Conservation (phyloP, 2,329 filamentous ascomycete genomes). For the Tolypocladium ophioglossoides region DNA sequence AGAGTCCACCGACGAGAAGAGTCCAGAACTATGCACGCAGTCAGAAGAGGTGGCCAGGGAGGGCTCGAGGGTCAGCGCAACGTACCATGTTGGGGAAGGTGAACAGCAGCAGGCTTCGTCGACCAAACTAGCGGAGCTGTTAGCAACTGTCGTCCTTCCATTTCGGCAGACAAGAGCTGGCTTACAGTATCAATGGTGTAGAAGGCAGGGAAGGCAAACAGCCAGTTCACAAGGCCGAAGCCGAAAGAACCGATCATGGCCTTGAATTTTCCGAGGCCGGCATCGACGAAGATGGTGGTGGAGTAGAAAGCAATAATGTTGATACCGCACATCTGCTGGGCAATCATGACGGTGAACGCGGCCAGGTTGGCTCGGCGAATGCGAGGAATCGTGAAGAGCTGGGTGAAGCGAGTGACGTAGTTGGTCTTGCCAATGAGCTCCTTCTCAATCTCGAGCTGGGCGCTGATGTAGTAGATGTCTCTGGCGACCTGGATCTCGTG, state of each 20-base stretch:
- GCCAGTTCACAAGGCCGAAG: slow-evolving; percentile 47
- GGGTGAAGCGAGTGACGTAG: slow-evolving; percentile 37
- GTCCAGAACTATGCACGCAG: slow-evolving; percentile 32
- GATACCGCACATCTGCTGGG: slow-evolving; percentile 57
- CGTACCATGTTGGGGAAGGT: slow-evolving; percentile 57
- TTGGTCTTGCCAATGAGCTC: slow-evolving; percentile 25
- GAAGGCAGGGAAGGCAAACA: slow-evolving; percentile 56
- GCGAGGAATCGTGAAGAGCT: slow-evolving; percentile 59
- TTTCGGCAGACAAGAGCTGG: neutral
- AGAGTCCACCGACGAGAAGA: slow-evolving; percentile 32
- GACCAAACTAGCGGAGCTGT: slow-evolving; percentile 34
- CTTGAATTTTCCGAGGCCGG: slow-evolving; percentile 42
- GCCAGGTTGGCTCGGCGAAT: slow-evolving; percentile 63
- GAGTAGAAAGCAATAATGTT: slow-evolving; percentile 70
- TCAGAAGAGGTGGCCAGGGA: neutral
- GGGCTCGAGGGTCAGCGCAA: neutral
- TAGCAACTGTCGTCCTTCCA: neutral
- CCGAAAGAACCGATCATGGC: slow-evolving; percentile 40
- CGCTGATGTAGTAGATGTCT: slow-evolving; percentile 45
- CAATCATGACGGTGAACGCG: slow-evolving; percentile 71
- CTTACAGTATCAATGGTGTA: slow-evolving; percentile 52
- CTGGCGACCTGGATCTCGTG: slow-evolving; percentile 45
- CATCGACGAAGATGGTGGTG: slow-evolving; percentile 48
- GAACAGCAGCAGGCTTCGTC: slow-evolving; percentile 49
- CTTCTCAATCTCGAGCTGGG: slow-evolving; percentile 31